Base-by-base conservation (phyloP, 805 yeast genomes). In the Myxozyma neotropica region DNA sequence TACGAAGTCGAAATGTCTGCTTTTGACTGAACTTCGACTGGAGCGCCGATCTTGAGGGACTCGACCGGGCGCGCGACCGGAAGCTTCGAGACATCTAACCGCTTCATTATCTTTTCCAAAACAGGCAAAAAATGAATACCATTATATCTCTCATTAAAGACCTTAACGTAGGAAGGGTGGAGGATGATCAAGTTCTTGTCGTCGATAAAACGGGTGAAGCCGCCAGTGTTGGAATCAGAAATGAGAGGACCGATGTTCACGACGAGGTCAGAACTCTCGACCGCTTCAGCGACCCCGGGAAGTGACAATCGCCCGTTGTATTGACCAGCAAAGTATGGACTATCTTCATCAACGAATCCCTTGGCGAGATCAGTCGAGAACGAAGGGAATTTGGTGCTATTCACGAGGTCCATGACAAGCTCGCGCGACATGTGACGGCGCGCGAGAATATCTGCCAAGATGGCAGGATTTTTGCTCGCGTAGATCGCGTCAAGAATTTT, bases 161-260 rank as follows among this genome's bases (percentile, higher is more conserved):
- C 75, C 55, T 77, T 75, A 57, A 83, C 73, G 64, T 81, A 81
- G 52, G 80, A 79, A 5, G 86, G 83, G 65, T 83, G 83, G 49
- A 87, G 69, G 33, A 78, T 69, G 59, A 87, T 73, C 19, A 80
- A 58, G 53, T 75, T 71, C n/a, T 77, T 74, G 52, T 75, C 75
- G 7, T 73, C 66, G 53, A 83, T 77, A 7, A 74, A 76, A 29
- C 82, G 75, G 3, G 88, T 72, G 73, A 81, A 83, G 54, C 82
- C 83, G 7, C 93, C 93, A 23, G 87, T 80, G 69, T 87, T 88
- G 61, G 84, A 81, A 71, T 87, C 94, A 59, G 86, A 82, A 56
- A 78, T 74, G 57, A 82, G 79, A 51, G 85, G 81, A 7, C 97
- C 97, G 64, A 89, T 74, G 68, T 82, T 83, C 42, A 92, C 65